Evolutionary conservation across 306 rosid species (phyloP).

Genomic region (Crataegus laevigata): DNA sequence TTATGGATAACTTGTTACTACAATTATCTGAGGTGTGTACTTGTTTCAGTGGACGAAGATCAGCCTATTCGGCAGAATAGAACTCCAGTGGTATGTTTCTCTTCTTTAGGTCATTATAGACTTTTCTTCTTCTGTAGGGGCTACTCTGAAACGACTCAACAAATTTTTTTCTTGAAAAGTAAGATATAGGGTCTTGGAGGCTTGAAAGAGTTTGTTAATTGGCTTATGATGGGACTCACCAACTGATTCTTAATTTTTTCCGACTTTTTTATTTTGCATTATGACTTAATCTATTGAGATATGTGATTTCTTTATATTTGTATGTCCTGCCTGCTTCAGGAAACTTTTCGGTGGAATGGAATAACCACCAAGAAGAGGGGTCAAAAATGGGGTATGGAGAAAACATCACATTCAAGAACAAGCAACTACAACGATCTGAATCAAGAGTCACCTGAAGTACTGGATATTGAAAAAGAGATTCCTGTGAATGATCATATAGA

Average conservation of each 20-base stretch:
- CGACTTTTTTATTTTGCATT: background rate
- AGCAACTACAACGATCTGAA: constrained; percentile 21
- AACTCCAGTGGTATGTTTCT: constrained; percentile 43
- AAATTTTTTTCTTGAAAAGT: background rate
- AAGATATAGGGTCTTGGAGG: background rate
- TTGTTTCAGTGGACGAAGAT: constrained; percentile 44
- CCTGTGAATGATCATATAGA: constrained; percentile 27
- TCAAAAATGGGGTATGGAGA: constrained; percentile 92
- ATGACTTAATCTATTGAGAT: background rate
- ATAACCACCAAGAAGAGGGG: constrained; percentile 87
- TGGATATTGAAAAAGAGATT: constrained; percentile 29
- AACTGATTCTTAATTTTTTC: background rate
- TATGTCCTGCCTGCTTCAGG: constrained; percentile 44
- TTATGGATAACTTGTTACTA: background rate
- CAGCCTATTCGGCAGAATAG: constrained; percentile 34
- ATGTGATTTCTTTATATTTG: constrained; percentile 7
- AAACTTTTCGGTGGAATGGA: constrained; percentile 76
- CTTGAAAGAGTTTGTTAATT: background rate
- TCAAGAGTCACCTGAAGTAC: constrained; percentile 29
- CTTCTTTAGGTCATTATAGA: background rate
- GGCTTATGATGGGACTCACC: background rate
- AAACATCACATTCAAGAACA: constrained; percentile 33
- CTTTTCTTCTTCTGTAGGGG: background rate
- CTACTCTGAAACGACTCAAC: background rate
- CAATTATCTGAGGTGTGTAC: constrained; percentile 23